phyloP scores from a whole-genome alignment of 345 rosid species.

The Angophora floribunda region DNA sequence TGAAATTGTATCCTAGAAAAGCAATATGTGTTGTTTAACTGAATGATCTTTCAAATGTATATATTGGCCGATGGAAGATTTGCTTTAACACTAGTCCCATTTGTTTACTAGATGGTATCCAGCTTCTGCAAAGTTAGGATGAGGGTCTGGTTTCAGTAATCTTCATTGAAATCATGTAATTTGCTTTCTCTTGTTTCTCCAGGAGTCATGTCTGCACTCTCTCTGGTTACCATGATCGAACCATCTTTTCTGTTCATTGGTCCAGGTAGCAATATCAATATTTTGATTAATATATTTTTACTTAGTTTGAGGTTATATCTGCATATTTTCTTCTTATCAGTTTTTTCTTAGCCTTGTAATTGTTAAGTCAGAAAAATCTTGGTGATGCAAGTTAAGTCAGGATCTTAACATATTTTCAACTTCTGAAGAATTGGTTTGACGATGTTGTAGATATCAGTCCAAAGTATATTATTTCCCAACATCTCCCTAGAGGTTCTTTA shows the following conservation, averaged over 20 bases:
- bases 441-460: background rate
- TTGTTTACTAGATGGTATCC: background rate
- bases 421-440: background rate
- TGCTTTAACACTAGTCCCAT: background rate
- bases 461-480: background rate
- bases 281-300: background rate
- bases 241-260: slow-evolving; percentile 90
- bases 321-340: background rate
- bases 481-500: background rate
- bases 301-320: background rate
- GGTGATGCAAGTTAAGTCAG: background rate
- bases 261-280: slow-evolving; percentile 58
- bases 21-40: background rate
- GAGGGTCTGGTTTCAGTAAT: background rate
- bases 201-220: slow-evolving; percentile 81
- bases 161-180: background rate
- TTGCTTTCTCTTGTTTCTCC: slow-evolving; percentile 5
- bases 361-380: background rate
- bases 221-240: slow-evolving; percentile 92
- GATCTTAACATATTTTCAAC: background rate
- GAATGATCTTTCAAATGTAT: background rate
- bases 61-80: background rate
- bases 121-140: background rate
- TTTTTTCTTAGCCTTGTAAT: background rate
- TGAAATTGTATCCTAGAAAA: background rate